phyloP scores from a whole-genome alignment of 768 basidiomycete genomes.

The Amylocystis lapponica region DNA sequence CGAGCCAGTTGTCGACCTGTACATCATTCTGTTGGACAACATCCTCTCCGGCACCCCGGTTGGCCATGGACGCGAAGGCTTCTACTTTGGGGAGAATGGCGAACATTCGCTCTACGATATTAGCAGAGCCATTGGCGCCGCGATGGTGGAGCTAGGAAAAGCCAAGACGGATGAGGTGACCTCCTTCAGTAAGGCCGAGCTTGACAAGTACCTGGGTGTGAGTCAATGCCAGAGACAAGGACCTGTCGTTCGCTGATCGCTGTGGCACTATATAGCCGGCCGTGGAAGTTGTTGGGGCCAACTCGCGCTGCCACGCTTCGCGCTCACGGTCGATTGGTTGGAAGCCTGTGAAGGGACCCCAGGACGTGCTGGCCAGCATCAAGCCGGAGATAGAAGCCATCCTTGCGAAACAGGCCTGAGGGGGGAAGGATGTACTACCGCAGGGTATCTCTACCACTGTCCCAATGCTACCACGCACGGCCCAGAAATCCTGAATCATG shows the following conservation, averaged over 20 bases:
- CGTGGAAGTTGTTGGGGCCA: not conserved
- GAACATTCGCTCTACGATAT: constrained; percentile 30
- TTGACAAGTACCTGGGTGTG: constrained; percentile 26
- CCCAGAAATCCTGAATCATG: too few relatives aligned
- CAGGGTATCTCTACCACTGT: too few relatives aligned
- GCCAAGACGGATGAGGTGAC: constrained; percentile 34
- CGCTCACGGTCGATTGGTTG: constrained; percentile 9
- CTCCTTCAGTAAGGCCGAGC: constrained; percentile 40
- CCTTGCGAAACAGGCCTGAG: not conserved
- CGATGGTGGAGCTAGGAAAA: constrained; percentile 26
- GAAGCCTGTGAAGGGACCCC: constrained; percentile 6
- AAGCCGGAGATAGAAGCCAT: constrained; percentile 8
- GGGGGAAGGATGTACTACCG: too few relatives aligned
- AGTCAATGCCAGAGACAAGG: not conserved
- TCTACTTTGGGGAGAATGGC: constrained; percentile 28
- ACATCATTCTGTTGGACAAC: constrained; percentile 36
- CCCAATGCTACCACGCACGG: too few relatives aligned
- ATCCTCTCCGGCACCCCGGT: constrained; percentile 22
- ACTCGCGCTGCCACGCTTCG: constrained; percentile 5
- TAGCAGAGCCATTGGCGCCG: constrained; percentile 31
- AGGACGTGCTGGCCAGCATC: constrained; percentile 12
- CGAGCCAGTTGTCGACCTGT: constrained; percentile 38
- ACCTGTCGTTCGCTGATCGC: too few relatives aligned
- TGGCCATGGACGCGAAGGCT: constrained; percentile 31
- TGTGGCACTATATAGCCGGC: too few relatives aligned